These are phyloP conservation scores for Agarophyton chilense DNA, from an alignment of 23 red algal species.

Conservation along the genomic window DNA sequence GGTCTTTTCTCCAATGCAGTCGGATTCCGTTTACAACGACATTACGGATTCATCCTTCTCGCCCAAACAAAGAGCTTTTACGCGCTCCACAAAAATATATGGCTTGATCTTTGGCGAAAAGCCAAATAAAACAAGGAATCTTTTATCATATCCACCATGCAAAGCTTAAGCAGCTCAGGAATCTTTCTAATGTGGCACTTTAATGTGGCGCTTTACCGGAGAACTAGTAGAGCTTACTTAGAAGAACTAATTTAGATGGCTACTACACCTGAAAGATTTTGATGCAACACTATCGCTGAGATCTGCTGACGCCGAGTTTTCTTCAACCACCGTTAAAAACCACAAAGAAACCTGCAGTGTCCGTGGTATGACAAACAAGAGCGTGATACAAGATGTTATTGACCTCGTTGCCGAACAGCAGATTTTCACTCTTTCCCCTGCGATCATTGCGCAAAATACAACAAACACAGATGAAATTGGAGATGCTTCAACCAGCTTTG, in stretches of 20 bases:
- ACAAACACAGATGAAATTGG: not conserved
- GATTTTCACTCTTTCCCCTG: not conserved
- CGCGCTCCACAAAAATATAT: not conserved
- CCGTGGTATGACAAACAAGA: not conserved
- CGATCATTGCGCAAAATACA: not conserved
- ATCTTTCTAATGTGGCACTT: not conserved
- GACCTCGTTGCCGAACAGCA: not conserved
- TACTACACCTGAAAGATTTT: not conserved
- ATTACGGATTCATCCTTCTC: too few species aligned
- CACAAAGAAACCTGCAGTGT: not conserved
- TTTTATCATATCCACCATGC: too few species aligned
- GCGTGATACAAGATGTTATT: not conserved
- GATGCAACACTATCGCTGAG: not conserved
- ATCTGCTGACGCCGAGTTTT: not conserved
- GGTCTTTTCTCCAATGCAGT: too few species aligned
- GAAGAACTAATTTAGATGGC: not conserved
- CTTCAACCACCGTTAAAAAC: not conserved
- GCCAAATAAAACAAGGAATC: not conserved
- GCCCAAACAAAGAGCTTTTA: not conserved
- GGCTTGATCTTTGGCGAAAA: not conserved
- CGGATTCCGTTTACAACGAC: too few species aligned
- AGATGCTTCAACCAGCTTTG: not conserved
- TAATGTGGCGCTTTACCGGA: slow-evolving; percentile 12
- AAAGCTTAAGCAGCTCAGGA: too few species aligned
- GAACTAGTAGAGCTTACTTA: slow-evolving; percentile 3